Conservation (phyloP, 148 eudicot genomes). For the Rhododendron kiyosumense region DNA sequence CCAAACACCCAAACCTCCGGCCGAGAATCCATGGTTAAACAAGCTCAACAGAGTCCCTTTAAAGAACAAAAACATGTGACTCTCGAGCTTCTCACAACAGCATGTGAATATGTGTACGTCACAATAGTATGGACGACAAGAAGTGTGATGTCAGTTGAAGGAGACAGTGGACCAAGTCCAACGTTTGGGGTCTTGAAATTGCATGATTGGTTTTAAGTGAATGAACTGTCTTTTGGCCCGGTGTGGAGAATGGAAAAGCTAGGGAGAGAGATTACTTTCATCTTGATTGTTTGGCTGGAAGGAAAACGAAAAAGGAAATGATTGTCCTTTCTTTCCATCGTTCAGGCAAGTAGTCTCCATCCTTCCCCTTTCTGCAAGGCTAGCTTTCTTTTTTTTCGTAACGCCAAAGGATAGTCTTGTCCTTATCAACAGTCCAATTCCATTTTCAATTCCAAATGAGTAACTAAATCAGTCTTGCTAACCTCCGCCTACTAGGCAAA, state of each 20-base stretch:
- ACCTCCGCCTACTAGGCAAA: too few species aligned
- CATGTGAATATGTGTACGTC: background rate
- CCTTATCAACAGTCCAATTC: background rate
- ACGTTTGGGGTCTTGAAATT: background rate
- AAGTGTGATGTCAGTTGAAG: background rate
- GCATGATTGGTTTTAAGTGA: background rate
- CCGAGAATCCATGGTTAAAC: conserved; percentile 3
- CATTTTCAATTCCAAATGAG: background rate
- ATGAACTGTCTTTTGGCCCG: background rate
- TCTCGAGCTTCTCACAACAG: background rate
- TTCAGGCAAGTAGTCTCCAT: background rate
- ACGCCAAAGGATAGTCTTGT: background rate
- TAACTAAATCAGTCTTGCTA: background rate
- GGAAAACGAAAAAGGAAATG: background rate
- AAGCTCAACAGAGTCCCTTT: background rate
- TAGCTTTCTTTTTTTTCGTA: background rate
- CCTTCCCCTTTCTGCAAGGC: background rate
- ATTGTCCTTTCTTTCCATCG: background rate
- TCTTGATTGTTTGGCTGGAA: background rate
- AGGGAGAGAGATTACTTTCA: background rate
- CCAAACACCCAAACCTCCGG: background rate
- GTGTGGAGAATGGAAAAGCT: background rate
- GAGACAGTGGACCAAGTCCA: background rate
- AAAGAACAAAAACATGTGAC: background rate
- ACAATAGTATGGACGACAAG: background rate